Evolutionary conservation across 129 eudicot species (phyloP).

Genomic region (Oenanthe sinensis): DNA sequence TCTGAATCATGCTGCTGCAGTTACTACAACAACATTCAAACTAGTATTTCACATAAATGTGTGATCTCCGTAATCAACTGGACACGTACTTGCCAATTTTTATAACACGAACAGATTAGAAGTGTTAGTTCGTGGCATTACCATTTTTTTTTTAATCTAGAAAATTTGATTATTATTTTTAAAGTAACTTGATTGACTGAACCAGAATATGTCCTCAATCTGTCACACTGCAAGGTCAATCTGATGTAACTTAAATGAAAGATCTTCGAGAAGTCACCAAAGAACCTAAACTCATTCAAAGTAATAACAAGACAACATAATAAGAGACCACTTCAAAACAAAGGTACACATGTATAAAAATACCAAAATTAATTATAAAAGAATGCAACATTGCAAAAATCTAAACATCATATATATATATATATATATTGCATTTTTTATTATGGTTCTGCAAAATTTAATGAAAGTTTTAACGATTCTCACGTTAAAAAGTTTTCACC

Average conservation of each 20-base stretch:
- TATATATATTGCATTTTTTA: too few relatives aligned
- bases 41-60: background rate
- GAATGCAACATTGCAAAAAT: background rate
- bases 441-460: too few relatives aligned
- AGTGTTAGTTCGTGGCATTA: background rate
- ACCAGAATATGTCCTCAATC: background rate
- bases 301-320: background rate
- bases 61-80: background rate
- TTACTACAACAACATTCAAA: background rate
- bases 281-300: background rate
- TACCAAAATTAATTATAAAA: background rate
- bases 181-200: background rate
- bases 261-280: background rate
- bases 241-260: background rate
- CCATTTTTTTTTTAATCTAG: background rate
- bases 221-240: background rate
- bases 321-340: background rate
- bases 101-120: background rate
- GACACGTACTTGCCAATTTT: background rate
- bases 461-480: too few relatives aligned
- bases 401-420: background rate
- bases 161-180: background rate
- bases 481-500: too few relatives aligned
- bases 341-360: background rate
- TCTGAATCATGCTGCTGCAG: background rate